phyloP scores from a whole-genome alignment of 306 rosid species.

The Nissolia schottii region DNA sequence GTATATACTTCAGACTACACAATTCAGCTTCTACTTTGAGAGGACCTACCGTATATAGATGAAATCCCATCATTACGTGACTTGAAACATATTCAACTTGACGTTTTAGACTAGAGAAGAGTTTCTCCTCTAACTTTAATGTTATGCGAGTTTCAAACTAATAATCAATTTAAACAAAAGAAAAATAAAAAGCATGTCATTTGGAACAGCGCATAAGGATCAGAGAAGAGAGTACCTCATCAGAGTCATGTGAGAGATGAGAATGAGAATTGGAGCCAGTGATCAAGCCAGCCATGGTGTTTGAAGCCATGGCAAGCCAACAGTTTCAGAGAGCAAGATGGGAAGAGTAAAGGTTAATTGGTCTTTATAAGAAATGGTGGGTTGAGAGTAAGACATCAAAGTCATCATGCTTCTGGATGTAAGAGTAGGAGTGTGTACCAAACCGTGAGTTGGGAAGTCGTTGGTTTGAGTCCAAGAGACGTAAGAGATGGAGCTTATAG shows the following conservation, averaged over 20 bases:
- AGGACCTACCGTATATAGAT: no score
- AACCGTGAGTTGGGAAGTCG: conserved; percentile 94
- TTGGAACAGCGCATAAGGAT: conserved; percentile 3
- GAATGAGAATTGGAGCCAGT: conserved; percentile 56
- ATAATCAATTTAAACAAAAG: neutral
- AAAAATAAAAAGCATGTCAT: neutral
- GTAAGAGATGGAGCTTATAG: conserved; percentile 35
- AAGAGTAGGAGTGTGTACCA: conserved; percentile 49
- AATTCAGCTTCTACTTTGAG: no score
- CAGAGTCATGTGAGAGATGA: conserved; percentile 33
- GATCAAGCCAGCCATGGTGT: conserved; percentile 80
- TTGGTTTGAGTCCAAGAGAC: conserved; percentile 72
- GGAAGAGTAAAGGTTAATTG: conserved; percentile 21
- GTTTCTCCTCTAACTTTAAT: neutral
- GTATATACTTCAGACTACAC: no score
- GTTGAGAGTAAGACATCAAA: conserved; percentile 31
- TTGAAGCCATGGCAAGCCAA: conserved; percentile 52
- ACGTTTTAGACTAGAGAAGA: no score
- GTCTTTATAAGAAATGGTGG: conserved; percentile 50
- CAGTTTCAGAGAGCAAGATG: conserved; percentile 9
- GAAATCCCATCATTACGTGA: no score
- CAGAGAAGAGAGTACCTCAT: conserved; percentile 43
- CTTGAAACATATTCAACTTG: no score
- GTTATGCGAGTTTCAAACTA: neutral
- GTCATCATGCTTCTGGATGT: conserved; percentile 27